Evolutionary conservation across 2,329 filamentous ascomycete species (phyloP).

Genomic region (Beauveria bassiana): DNA sequence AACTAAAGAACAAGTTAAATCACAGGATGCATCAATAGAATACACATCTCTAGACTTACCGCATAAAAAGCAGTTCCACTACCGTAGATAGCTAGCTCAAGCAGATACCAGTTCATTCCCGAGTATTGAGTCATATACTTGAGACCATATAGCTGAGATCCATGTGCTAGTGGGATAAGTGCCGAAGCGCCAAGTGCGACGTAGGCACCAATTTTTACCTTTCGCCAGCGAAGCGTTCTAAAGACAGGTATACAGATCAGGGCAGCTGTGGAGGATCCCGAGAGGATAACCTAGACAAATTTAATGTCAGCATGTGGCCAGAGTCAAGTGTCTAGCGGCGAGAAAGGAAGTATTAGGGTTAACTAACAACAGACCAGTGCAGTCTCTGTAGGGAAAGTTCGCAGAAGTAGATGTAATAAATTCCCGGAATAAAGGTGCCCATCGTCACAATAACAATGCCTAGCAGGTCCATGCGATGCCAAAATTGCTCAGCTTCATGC

Average conservation of each 20-base stretch:
- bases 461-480: constrained; percentile 16
- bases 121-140: constrained; percentile 15
- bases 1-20: too few species aligned
- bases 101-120: constrained; percentile 9
- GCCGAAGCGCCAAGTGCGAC: constrained; percentile 12
- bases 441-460: constrained; percentile 16
- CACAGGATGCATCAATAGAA: too few species aligned
- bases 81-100: constrained; percentile 14
- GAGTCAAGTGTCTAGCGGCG: not conserved
- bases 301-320: not conserved
- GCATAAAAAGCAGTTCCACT: constrained; percentile 71
- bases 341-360: not conserved
- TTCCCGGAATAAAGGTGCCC: constrained; percentile 15
- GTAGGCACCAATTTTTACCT: constrained; percentile 11
- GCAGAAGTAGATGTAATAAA: constrained; percentile 16
- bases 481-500: constrained; percentile 14
- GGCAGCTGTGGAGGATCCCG: constrained; percentile 10
- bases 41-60: too few species aligned
- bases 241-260: constrained; percentile 13
- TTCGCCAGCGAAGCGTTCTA: constrained; percentile 13
- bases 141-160: constrained; percentile 12
- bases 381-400: constrained; percentile 12
- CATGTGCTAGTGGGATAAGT: constrained; percentile 15
- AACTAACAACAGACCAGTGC: too few species aligned
- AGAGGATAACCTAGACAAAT: constrained; percentile 7